These are phyloP conservation scores for Pseudocercospora crystallina DNA, from an alignment of 2,329 filamentous ascomycete species.

Conservation along the genomic window DNA sequence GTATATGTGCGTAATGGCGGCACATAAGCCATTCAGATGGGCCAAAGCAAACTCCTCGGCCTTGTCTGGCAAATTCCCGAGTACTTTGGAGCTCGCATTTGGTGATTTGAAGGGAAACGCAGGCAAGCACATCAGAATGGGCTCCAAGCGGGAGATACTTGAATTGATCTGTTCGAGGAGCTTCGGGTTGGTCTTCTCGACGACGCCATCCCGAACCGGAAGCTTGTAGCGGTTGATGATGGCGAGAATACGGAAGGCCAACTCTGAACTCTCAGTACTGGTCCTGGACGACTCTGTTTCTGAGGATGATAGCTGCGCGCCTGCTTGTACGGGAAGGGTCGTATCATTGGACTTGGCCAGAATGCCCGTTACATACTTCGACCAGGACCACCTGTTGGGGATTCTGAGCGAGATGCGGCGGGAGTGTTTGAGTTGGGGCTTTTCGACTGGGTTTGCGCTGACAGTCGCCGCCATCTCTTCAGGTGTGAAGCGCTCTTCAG, in stretches of 20 bases:
- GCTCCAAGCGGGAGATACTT: not conserved
- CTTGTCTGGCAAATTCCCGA: slow-evolving; percentile 18
- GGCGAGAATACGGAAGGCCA: slow-evolving; percentile 6
- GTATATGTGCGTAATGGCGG: slow-evolving; percentile 14
- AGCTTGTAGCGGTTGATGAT: slow-evolving; percentile 11
- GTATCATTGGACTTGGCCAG: no score
- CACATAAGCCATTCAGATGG: slow-evolving; percentile 15
- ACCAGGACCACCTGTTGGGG: no score
- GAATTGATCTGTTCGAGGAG: slow-evolving; percentile 2
- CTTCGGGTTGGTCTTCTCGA: not conserved
- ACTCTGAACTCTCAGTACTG: not conserved
- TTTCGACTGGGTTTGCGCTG: no score
- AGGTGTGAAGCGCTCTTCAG: no score
- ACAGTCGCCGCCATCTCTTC: no score
- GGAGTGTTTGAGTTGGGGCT: no score
- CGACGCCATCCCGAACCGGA: not conserved
- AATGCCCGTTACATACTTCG: no score
- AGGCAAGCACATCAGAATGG: slow-evolving; percentile 15
- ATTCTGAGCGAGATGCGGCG: no score
- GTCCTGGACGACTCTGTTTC: not conserved
- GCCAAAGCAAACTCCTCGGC: slow-evolving; percentile 18
- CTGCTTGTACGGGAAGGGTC: no score
- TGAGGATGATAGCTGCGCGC: no score
- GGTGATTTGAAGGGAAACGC: slow-evolving; percentile 23
- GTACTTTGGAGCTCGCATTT: slow-evolving; percentile 16